Percentiles rank a stretch among this genome's conserved stretches.
Evolutionary conservation across 768 basidiomycete genomes (phyloP).

Genomic region (Galerina sulciceps): DNA sequence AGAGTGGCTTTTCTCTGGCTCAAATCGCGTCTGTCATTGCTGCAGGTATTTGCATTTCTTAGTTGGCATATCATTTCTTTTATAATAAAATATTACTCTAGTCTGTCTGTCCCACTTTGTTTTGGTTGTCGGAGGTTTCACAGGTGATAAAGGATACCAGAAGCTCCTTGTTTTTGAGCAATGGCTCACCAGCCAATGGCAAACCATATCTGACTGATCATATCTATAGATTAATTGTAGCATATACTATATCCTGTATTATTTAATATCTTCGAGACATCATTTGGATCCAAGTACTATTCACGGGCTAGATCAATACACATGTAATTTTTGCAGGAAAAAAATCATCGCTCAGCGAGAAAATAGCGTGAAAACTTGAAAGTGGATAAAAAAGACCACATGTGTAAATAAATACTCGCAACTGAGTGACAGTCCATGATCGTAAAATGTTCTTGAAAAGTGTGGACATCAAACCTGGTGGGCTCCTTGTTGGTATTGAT

Average conservation of each 20-base stretch:
- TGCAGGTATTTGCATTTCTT: conserved; percentile 30
- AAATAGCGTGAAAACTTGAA: neutral
- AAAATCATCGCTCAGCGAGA: conserved; percentile 13
- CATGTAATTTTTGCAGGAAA: conserved; percentile 6
- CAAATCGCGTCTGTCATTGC: conserved; percentile 39
- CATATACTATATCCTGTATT: neutral
- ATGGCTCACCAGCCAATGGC: conserved; percentile 34
- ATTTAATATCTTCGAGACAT: neutral
- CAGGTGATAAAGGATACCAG: conserved; percentile 47
- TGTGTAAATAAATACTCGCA: conserved; percentile 9
- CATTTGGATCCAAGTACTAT: neutral
- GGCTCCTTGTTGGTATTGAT: neutral
- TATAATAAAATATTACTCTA: conserved; percentile 22
- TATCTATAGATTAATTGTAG: neutral
- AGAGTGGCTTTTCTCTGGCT: conserved; percentile 34
- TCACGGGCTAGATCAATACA: conserved; percentile 10
- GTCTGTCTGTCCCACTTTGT: conserved; percentile 55
- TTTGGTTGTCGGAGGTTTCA: conserved; percentile 50
- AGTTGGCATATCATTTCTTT: conserved; percentile 6
- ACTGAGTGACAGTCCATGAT: conserved; percentile 1
- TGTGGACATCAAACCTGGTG: neutral
- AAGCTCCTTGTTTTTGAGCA: conserved; percentile 46
- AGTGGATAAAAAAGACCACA: conserved; percentile 3
- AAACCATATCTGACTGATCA: conserved; percentile 5
- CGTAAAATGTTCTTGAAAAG: neutral